Evolutionary conservation across 345 rosid species (phyloP), one percentile per base, ranked within the genome.

Genomic region (Salix suchowensis): DNA sequence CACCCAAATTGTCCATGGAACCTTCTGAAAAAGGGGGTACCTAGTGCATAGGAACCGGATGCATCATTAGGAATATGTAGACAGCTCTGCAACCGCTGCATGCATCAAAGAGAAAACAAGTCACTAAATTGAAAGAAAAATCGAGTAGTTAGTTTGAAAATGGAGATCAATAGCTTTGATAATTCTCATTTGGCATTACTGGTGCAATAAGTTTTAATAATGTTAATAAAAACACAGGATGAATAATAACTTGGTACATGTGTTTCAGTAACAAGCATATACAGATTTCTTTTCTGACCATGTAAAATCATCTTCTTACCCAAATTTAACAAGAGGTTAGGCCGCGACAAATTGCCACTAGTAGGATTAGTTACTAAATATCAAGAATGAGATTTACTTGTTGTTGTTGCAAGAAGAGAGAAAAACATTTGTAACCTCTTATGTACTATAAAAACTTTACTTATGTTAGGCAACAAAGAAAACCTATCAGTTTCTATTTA

Each of bases 31-130:
- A 28, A 79, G 76, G 62, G 0, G 15, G 65, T 65, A 74, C 71
- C 30, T 67, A n/a, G 81, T 24, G 69, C 34, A 44, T 36, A 34
- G 1, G 60, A 28, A 62, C 14, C 42, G 24, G 65, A 66, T 98
- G 58, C 87, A 78, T 96, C 99, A 88, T n/a, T 93, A 2, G 92
- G 83, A 75, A 93, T 83, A 84, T 96, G 98, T 50, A 96, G 88
- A 50, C 97, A 96, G 70, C 73, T 88, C 85, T 96, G 99, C 79
- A 96, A 82, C 82, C 85, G 86, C 87, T 81, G 94, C 85, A 96
- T 80, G 87, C 94, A 85, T 82, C 91, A 79, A 74, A 76, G 19
- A 16, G 62, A 40, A 66, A 68, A n/a, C 66, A 52, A 58, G 54
- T 40, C 32, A 73, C 68, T 40, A 18, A 4, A 37, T 39, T n/a